Percentiles rank a stretch among this genome's conserved stretches.
These are phyloP conservation scores for Drechmeria coniospora DNA, from an alignment of 2,329 filamentous ascomycete genomes.

Conservation along the genomic window DNA sequence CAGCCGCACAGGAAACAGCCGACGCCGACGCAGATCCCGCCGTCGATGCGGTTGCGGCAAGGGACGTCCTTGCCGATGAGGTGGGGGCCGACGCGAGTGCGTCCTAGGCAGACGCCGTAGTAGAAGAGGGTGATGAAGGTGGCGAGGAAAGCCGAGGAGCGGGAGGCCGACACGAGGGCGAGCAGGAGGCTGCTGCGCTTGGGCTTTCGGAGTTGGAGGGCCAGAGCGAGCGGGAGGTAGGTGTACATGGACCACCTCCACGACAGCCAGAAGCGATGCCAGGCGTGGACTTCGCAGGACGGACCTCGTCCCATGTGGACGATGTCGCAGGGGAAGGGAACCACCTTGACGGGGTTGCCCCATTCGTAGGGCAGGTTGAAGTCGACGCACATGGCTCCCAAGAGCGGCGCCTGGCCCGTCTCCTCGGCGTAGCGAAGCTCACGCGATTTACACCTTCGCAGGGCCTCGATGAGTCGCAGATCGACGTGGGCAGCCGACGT, in stretches of 20 bases:
- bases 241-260: constrained; percentile 63
- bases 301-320: constrained; percentile 67
- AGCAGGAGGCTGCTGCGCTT: constrained; percentile 29
- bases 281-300: constrained; percentile 59
- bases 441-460: constrained; percentile 49
- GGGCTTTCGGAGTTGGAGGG: constrained; percentile 39
- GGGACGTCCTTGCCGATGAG: constrained; percentile 39
- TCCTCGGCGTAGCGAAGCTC: constrained; percentile 58
- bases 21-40: constrained; percentile 51
- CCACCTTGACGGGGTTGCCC: constrained; percentile 53
- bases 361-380: constrained; percentile 52
- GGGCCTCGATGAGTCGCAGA: constrained; percentile 54
- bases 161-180: constrained; percentile 44
- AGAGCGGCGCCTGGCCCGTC: constrained; percentile 51
- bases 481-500: constrained; percentile 62
- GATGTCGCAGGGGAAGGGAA: constrained; percentile 68
- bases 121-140: constrained; percentile 69
- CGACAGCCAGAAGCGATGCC: constrained; percentile 49
- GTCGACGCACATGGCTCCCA: constrained; percentile 58
- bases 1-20: constrained; percentile 68
- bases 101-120: constrained; percentile 66
- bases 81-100: constrained; percentile 57
- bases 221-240: constrained; percentile 60
- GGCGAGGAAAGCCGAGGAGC: constrained; percentile 65
- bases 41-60: constrained; percentile 36